Evolutionary conservation across 116 monocot genomes (phyloP).

Genomic region (Phalaenopsis hybrid): DNA sequence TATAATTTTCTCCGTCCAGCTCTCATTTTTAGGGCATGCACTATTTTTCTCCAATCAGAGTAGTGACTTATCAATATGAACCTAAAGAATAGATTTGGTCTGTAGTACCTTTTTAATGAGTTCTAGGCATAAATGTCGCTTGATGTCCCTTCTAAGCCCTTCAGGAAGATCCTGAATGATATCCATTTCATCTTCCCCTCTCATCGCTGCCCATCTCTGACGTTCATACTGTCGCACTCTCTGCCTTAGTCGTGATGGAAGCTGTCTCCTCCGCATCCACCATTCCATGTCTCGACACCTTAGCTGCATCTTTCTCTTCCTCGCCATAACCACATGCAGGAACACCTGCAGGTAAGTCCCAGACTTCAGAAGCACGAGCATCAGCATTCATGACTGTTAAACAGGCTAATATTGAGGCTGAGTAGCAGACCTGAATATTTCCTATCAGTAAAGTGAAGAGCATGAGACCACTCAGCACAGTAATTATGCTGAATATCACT

Average conservation of each 20-base stretch:
- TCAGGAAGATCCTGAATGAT: conserved; percentile 59
- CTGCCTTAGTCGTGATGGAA: conserved; percentile 46
- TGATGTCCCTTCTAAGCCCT: conserved; percentile 64
- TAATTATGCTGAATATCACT: conserved; percentile 48
- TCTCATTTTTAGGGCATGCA: too few species aligned
- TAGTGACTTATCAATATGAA: too few species aligned
- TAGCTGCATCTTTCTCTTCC: conserved; percentile 49
- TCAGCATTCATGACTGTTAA: background rate
- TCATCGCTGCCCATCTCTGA: conserved; percentile 64
- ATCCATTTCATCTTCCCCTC: conserved; percentile 66
- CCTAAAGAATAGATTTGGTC: background rate
- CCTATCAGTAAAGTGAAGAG: conserved; percentile 57
- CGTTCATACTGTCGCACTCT: conserved; percentile 61
- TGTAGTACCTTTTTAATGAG: conserved; percentile 48
- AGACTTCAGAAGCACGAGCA: background rate
- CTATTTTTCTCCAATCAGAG: too few species aligned
- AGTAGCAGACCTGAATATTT: conserved; percentile 36
- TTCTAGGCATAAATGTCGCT: conserved; percentile 57
- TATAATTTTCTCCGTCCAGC: too few species aligned
- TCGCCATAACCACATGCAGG: conserved; percentile 45
- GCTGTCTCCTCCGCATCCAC: conserved; percentile 61
- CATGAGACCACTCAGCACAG: conserved; percentile 43
- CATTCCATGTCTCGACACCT: conserved; percentile 52
- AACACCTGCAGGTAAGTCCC: conserved; percentile 28
- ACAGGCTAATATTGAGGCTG: background rate